phyloP scores from a whole-genome alignment of 2,329 filamentous ascomycete species.

The Coniochaeta sp. region DNA sequence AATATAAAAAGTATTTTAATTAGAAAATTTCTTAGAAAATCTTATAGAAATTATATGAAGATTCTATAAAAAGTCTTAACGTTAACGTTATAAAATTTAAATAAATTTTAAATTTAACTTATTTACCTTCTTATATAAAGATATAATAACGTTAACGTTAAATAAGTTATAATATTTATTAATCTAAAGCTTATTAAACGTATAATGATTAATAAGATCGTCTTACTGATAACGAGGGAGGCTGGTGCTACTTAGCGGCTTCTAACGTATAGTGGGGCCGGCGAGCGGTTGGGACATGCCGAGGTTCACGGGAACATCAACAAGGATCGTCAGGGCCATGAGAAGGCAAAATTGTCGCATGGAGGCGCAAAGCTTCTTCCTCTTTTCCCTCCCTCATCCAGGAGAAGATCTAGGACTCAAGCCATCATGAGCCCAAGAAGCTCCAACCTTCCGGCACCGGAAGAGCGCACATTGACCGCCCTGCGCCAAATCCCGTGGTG shows the following conservation, averaged over 20 bases:
- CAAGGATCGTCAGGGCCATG: not conserved
- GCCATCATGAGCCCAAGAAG: not conserved
- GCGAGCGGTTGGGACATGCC: not conserved
- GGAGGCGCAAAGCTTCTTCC: not conserved
- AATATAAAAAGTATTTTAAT: too few species aligned
- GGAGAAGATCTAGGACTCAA: too few species aligned
- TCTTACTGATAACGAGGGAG: too few species aligned
- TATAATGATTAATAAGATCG: too few species aligned
- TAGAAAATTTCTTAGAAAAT: too few species aligned
- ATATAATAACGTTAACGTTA: not conserved
- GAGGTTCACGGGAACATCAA: not conserved
- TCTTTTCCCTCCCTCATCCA: not conserved
- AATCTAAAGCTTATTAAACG: not conserved
- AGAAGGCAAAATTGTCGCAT: not conserved
- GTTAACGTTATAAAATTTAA: too few species aligned
- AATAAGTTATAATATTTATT: not conserved
- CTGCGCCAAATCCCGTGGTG: conserved; percentile 3
- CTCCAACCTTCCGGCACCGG: not conserved
- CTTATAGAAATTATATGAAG: too few species aligned
- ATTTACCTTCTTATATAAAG: too few species aligned
- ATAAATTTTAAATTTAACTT: too few species aligned
- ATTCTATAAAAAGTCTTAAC: too few species aligned
- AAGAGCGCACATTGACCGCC: not conserved
- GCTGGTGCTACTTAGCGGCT: too few species aligned
- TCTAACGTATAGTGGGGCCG: not conserved